These are phyloP conservation scores for Friedmanniomyces simplex DNA, from an alignment of 495 filamentous ascomycete genomes.

Conservation along the genomic window DNA sequence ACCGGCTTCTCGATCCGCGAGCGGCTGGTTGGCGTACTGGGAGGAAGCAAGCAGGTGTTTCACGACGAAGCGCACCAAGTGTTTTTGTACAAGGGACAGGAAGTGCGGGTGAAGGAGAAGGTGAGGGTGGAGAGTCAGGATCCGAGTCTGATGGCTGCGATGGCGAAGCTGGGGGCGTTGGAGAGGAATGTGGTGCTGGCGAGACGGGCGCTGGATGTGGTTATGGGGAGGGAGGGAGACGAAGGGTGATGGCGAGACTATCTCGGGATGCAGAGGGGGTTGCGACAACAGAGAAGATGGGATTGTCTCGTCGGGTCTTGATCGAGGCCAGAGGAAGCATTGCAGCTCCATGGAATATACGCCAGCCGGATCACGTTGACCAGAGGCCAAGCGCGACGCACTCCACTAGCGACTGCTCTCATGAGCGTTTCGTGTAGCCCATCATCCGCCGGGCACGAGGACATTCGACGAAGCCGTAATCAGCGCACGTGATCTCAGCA, in stretches of 20 bases:
- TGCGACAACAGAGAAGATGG: too few relatives aligned
- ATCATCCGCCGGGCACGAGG: too few relatives aligned
- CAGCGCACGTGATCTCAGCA: background rate
- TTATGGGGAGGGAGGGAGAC: constrained; percentile 55
- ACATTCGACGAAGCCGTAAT: background rate
- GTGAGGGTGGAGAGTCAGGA: constrained; percentile 85
- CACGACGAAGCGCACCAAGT: constrained; percentile 71
- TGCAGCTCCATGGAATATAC: too few relatives aligned
- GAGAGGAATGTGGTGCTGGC: constrained; percentile 60
- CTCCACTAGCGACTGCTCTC: too few relatives aligned
- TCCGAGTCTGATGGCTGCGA: constrained; percentile 74
- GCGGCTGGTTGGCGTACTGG: constrained; percentile 43
- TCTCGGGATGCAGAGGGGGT: too few relatives aligned
- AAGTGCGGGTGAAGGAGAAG: constrained; percentile 82
- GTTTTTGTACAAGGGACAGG: constrained; percentile 53
- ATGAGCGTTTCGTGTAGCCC: too few relatives aligned
- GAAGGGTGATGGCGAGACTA: constrained; percentile 2
- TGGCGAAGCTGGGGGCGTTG: constrained; percentile 76
- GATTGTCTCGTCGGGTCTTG: too few relatives aligned
- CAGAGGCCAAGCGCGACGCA: too few relatives aligned
- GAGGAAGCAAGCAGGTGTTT: constrained; percentile 35
- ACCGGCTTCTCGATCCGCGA: constrained; percentile 50
- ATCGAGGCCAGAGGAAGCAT: too few relatives aligned
- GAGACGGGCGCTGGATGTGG: constrained; percentile 61
- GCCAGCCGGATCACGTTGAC: too few relatives aligned